Evolutionary conservation across 768 basidiomycete species (phyloP).

Genomic region (Leccinum uliginosum): DNA sequence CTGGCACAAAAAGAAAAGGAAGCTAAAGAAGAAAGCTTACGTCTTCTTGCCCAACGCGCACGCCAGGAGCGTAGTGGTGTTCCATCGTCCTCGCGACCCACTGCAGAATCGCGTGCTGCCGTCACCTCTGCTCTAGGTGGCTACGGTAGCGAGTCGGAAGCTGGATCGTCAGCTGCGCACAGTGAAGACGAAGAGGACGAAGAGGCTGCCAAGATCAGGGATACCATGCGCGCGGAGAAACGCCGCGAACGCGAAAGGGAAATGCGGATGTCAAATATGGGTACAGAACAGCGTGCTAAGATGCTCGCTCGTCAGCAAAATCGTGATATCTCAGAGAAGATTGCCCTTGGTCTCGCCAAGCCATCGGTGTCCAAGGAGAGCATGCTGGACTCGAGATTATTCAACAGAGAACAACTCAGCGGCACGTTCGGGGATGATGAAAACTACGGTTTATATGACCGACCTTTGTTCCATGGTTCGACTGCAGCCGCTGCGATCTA

Average conservation of each 20-base stretch:
- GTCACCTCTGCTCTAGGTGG: slow-evolving; percentile 75
- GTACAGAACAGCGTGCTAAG: slow-evolving; percentile 92
- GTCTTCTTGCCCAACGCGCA: slow-evolving; percentile 90
- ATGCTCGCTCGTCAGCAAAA: slow-evolving; percentile 94
- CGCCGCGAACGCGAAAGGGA: slow-evolving; percentile 92
- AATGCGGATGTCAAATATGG: slow-evolving; percentile 99
- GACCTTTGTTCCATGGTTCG: slow-evolving; percentile 93
- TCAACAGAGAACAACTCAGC: slow-evolving; percentile 91
- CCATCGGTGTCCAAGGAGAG: slow-evolving; percentile 95
- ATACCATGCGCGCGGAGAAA: slow-evolving; percentile 89
- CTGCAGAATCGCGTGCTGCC: slow-evolving; percentile 62
- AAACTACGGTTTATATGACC: slow-evolving; percentile 91
- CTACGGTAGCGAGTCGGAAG: slow-evolving; percentile 78
- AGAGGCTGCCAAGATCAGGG: slow-evolving; percentile 80
- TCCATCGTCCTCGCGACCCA: slow-evolving; percentile 58
- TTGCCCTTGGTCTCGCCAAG: slow-evolving; percentile 95
- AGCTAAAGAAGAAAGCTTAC: slow-evolving; percentile 94
- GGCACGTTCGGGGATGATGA: slow-evolving; percentile 87
- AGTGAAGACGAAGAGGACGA: slow-evolving; percentile 66
- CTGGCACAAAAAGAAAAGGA: slow-evolving; percentile 96
- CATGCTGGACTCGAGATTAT: slow-evolving; percentile 94
- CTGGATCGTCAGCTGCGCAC: slow-evolving; percentile 44
- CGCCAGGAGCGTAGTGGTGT: slow-evolving; percentile 87
- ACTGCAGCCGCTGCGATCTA: slow-evolving; percentile 99
- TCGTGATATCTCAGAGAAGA: slow-evolving; percentile 98